Evolutionary conservation across 306 rosid species (phyloP).

Genomic region (Macrotyloma uniflorum): DNA sequence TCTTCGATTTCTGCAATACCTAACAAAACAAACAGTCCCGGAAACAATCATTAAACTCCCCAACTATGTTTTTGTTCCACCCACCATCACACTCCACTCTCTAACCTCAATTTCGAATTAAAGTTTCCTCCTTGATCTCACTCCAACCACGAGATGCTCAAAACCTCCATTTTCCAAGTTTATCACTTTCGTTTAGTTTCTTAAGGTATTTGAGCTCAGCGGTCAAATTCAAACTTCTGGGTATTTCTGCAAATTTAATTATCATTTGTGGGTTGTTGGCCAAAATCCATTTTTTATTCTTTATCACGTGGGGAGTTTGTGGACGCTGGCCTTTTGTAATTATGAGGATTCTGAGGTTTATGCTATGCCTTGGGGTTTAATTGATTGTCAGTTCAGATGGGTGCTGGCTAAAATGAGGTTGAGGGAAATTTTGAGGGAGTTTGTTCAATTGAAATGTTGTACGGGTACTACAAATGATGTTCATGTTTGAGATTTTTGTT

Average conservation of each 20-base stretch:
- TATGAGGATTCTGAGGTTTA: conserved; percentile 24
- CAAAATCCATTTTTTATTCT: neutral
- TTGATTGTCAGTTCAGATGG: conserved; percentile 35
- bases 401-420: conserved; percentile 23
- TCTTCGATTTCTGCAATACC: conserved; percentile 23
- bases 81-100: neutral
- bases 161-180: conserved; percentile 36
- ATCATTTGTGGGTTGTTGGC: conserved; percentile 25
- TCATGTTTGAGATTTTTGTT: conserved; percentile 13
- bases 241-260: conserved; percentile 16
- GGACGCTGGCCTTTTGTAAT: conserved; percentile 17
- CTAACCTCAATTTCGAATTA: conserved; percentile 24
- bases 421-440: conserved; percentile 25
- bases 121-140: conserved; percentile 48
- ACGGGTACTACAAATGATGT: conserved; percentile 14
- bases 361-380: conserved; percentile 33
- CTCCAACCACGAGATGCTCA: conserved; percentile 28
- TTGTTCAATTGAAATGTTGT: conserved; percentile 33
- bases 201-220: conserved; percentile 45
- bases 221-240: conserved; percentile 37
- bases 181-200: conserved; percentile 26
- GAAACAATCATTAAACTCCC: conserved; percentile 33
- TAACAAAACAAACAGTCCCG: conserved; percentile 26
- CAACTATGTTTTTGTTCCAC: conserved; percentile 1
- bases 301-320: conserved; percentile 1